Conservation (phyloP, 768 basidiomycete genomes). For the Phylloporus arenicola region DNA sequence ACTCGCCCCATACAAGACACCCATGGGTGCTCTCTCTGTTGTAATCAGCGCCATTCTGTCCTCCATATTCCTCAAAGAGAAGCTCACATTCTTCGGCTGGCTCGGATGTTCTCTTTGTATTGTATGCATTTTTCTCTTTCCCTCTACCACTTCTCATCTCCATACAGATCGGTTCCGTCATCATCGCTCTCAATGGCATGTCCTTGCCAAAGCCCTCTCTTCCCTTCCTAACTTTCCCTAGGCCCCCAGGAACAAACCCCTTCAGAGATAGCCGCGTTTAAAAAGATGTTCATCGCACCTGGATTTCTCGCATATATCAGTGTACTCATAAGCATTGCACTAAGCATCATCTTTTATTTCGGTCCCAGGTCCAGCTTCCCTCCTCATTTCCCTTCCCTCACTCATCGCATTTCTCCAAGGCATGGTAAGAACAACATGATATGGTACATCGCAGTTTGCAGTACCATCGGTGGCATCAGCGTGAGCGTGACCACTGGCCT, state of each 20-base stretch:
- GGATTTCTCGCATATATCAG: slow-evolving; percentile 72
- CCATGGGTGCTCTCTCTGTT: slow-evolving; percentile 92
- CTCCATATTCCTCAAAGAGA: slow-evolving; percentile 90
- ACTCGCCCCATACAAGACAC: slow-evolving; percentile 51
- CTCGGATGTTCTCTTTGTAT: slow-evolving; percentile 90
- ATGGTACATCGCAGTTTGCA: slow-evolving; percentile 92
- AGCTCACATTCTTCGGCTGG: slow-evolving; percentile 94
- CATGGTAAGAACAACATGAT: slow-evolving; percentile 92
- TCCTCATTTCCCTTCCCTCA: slow-evolving; percentile 1
- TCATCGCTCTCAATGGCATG: slow-evolving; percentile 86
- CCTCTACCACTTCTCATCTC: neutral
- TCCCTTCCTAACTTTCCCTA: slow-evolving; percentile 18
- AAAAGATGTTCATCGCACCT: slow-evolving; percentile 73
- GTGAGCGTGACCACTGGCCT: slow-evolving; percentile 94
- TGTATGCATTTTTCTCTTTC: slow-evolving; percentile 41
- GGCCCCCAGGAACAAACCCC: slow-evolving; percentile 68
- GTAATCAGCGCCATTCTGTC: slow-evolving; percentile 93
- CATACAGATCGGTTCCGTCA: slow-evolving; percentile 69
- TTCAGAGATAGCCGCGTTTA: slow-evolving; percentile 65
- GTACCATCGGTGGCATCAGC: slow-evolving; percentile 93
- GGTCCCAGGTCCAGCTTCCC: slow-evolving; percentile 57
- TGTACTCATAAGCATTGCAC: slow-evolving; percentile 57
- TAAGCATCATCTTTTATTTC: slow-evolving; percentile 77
- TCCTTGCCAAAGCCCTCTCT: neutral
- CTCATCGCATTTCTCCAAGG: slow-evolving; percentile 33